These are phyloP conservation scores for Fusarium floridanum DNA, from an alignment of 2,329 filamentous ascomycete species.

Conservation along the genomic window DNA sequence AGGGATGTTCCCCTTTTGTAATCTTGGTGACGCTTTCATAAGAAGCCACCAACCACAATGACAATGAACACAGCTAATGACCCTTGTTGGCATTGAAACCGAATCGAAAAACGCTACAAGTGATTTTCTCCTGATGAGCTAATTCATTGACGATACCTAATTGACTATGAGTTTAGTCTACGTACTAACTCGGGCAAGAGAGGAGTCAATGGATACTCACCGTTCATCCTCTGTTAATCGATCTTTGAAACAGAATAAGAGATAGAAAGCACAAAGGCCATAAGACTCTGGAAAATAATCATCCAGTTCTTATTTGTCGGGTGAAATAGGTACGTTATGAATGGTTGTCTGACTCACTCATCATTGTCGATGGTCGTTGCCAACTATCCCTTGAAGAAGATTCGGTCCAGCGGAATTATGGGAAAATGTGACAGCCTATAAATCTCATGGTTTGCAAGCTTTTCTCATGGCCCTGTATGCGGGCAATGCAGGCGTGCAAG, in stretches of 20 bases:
- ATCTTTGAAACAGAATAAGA: neutral
- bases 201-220: too few relatives aligned
- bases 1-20: neutral
- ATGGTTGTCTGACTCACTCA: too few relatives aligned
- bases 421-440: neutral
- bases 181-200: too few relatives aligned
- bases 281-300: accelerated
- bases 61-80: neutral
- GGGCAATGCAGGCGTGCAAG: neutral
- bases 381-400: neutral
- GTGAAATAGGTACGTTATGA: too few relatives aligned
- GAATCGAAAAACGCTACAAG: neutral
- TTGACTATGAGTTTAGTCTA: too few relatives aligned
- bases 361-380: too few relatives aligned
- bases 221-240: neutral
- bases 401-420: neutral
- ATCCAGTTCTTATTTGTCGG: too few relatives aligned
- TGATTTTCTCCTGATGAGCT: neutral
- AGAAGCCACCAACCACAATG: neutral
- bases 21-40: neutral
- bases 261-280: accelerated
- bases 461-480: neutral
- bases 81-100: neutral
- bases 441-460: neutral
- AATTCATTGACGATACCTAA: neutral